Evolutionary conservation across 441 rosid species (phyloP).

Genomic region (Geranium incanum): DNA sequence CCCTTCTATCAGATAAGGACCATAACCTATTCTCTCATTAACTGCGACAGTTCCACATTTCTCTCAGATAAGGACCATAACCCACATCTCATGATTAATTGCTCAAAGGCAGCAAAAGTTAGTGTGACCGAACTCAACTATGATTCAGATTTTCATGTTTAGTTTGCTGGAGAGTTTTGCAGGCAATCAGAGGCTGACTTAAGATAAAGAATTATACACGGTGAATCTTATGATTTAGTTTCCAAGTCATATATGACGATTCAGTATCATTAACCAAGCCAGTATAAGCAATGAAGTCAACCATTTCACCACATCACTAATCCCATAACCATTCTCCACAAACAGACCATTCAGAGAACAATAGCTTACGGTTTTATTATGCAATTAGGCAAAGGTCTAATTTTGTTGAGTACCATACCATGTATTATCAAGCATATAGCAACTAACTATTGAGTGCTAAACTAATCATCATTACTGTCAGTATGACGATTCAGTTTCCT

Average conservation of each 20-base stretch:
- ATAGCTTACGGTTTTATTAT: background rate
- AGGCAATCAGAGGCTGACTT: background rate
- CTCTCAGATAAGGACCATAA: no score
- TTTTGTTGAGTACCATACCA: no score
- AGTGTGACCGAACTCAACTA: background rate
- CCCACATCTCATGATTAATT: background rate
- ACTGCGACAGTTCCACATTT: no score
- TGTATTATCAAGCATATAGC: no score
- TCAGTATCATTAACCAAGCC: background rate
- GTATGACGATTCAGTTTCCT: background rate
- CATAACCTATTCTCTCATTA: no score
- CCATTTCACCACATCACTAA: background rate
- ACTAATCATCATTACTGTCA: background rate
- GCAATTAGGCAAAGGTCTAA: no score
- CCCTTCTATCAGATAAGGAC: no score
- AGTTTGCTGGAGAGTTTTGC: background rate
- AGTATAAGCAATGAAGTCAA: slow-evolving; percentile 5
- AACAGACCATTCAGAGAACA: no score
- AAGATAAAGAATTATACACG: background rate
- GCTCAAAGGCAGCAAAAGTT: background rate
- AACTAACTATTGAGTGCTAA: no score
- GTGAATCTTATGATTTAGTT: background rate
- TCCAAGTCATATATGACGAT: background rate
- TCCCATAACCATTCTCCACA: no score
- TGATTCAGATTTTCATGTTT: background rate